phyloP scores from a whole-genome alignment of 2,329 filamentous ascomycete species.

The Alternaria postmessia region DNA sequence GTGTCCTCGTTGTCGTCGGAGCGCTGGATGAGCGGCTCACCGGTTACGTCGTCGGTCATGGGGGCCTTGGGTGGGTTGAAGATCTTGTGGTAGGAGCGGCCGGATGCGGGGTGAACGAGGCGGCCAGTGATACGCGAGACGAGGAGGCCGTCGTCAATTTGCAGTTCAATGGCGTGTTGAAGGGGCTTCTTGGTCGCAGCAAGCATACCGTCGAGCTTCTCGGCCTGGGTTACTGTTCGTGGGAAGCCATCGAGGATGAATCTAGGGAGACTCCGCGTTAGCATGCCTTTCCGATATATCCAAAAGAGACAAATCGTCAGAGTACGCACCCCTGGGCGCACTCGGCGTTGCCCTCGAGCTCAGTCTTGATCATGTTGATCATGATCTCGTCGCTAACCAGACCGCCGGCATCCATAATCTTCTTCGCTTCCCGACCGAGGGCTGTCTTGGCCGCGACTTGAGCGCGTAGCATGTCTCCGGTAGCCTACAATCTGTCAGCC shows the following conservation, averaged over 20 bases:
- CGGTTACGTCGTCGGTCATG: constrained; percentile 97
- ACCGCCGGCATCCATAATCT: constrained; percentile 99
- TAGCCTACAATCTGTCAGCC: constrained; percentile 70
- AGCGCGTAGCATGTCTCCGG: constrained; percentile 97
- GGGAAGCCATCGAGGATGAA: constrained; percentile 99
- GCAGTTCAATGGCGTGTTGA: constrained; percentile 93
- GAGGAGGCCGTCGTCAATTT: constrained; percentile 93
- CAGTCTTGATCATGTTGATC: constrained; percentile 99
- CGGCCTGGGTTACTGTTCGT: constrained; percentile 92
- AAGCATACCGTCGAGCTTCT: constrained; percentile 95
- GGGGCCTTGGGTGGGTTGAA: constrained; percentile 96
- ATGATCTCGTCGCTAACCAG: constrained; percentile 99
- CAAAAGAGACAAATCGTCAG: not conserved
- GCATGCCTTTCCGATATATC: not conserved
- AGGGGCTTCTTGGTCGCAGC: constrained; percentile 78
- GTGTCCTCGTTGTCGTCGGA: constrained; percentile 97
- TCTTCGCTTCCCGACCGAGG: constrained; percentile 95
- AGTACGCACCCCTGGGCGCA: constrained; percentile 86
- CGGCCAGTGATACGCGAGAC: constrained; percentile 97
- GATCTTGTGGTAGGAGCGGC: constrained; percentile 95
- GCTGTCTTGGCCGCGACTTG: constrained; percentile 98
- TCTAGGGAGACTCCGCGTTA: constrained; percentile 56
- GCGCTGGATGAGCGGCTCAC: constrained; percentile 94
- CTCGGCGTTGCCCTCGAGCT: constrained; percentile 91
- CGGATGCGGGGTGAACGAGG: constrained; percentile 92